Base-by-base conservation (phyloP, 2,329 filamentous ascomycete genomes). In the Rhynchosporium graminicola region DNA sequence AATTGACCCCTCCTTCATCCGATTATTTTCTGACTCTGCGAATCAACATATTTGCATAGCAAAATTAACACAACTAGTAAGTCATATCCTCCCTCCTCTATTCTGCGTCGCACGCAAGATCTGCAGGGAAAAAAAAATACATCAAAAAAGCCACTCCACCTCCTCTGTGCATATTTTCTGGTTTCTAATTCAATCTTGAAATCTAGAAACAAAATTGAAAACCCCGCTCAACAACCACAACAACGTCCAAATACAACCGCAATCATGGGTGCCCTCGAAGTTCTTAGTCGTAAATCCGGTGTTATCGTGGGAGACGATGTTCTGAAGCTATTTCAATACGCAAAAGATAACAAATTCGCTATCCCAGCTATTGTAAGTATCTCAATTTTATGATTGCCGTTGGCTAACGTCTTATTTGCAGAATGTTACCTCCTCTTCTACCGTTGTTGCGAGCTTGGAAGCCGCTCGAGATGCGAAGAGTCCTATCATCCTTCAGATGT, bases 351-450 rank as follows among this genome's bases (percentile, higher is more conserved):
- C 76, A 81, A 89, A 69, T 97, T 92, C 75, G 93, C 93, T 73
- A 92, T 97, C 73, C 93, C 91, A 65, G 91, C 91, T 75, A 87
- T 92, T 77, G 81, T 85, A 76, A 75, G 61, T n/a, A 26, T 43
- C 6, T 20, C 29, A n/a, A 10, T 33, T 6, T 13, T 12, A 20
- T 20, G 20, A 20, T 20, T 20, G 20, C 20, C 20, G 20, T 20
- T 20, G 20, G 20, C 20, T 20, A 20, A 20, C 20, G 57, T 69
- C 50, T 68, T 31, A 9, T 2, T 13, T 62, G 6, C 38, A 84
- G 82, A 97, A 98, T 81, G 91, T 96, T 75, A 98, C 94, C 72
- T 96, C 92, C 47, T 96, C 91, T 66, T 97, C 92, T 67, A 92
- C 89, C 67, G 89, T 87, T 67, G 89, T 97, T 70, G 87, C 92